Conservation (phyloP, 441 rosid species). For the Jatropha multifida region DNA sequence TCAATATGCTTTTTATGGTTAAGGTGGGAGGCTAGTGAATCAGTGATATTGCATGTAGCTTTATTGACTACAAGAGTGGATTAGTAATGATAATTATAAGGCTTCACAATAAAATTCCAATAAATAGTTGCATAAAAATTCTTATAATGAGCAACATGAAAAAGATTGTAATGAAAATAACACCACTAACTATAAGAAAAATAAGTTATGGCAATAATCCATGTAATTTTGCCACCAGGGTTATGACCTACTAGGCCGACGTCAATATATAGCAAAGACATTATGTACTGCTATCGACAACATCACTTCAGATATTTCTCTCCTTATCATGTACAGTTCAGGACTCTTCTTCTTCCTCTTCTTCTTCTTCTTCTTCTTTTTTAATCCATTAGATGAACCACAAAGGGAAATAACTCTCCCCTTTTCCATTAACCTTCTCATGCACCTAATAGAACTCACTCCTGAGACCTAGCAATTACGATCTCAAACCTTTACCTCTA, state of each 20-base stretch:
- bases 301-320: neutral
- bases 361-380: too few species aligned
- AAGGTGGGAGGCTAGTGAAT: neutral
- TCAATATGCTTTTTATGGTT: neutral
- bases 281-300: neutral
- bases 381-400: too few species aligned
- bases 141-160: too few species aligned
- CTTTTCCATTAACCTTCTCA: too few species aligned
- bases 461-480: too few species aligned
- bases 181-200: neutral
- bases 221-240: neutral
- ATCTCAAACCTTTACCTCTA: too few species aligned
- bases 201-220: neutral
- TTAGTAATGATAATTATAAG: too few species aligned
- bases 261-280: neutral
- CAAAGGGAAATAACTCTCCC: too few species aligned
- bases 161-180: neutral
- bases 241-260: neutral
- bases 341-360: too few species aligned
- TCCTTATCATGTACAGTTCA: neutral
- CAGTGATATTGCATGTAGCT: too few species aligned
- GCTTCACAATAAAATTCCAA: neutral
- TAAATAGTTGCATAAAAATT: neutral
- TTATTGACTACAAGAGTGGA: too few species aligned
- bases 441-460: too few species aligned